Evolutionary conservation across 331 rosid species (phyloP).

Genomic region (Pyrus hybrid): DNA sequence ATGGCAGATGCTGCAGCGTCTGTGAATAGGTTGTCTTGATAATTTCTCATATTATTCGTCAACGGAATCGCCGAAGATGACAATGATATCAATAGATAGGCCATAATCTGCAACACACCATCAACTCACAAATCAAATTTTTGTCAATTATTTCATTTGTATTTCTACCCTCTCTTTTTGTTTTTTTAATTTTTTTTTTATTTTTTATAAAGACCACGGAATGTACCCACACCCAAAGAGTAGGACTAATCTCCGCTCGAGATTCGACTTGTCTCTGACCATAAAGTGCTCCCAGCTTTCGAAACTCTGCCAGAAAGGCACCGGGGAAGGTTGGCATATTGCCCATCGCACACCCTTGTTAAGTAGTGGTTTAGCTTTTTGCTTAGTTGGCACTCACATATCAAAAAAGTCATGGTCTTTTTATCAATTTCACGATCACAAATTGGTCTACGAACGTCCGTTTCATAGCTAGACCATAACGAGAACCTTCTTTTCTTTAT

Average conservation of each 20-base stretch:
- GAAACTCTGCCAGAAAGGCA: too few species aligned
- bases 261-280: too few species aligned
- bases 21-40: slow-evolving; percentile 57
- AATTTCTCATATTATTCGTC: slow-evolving; percentile 54
- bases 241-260: too few species aligned
- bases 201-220: too few species aligned
- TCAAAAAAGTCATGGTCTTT: neutral
- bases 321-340: too few species aligned
- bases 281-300: too few species aligned
- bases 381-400: neutral
- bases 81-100: slow-evolving; percentile 64
- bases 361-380: neutral
- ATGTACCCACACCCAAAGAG: too few species aligned
- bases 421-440: neutral
- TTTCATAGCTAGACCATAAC: neutral
- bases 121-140: neutral
- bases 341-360: neutral
- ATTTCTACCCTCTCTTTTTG: too few species aligned
- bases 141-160: neutral
- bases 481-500: neutral
- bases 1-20: slow-evolving; percentile 66
- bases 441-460: too few species aligned
- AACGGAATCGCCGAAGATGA: slow-evolving; percentile 67
- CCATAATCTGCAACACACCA: slow-evolving; percentile 41
- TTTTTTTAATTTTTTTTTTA: too few species aligned